Conservation (phyloP, 1,139 yeast species). For the Fermentozyma sake region DNA sequence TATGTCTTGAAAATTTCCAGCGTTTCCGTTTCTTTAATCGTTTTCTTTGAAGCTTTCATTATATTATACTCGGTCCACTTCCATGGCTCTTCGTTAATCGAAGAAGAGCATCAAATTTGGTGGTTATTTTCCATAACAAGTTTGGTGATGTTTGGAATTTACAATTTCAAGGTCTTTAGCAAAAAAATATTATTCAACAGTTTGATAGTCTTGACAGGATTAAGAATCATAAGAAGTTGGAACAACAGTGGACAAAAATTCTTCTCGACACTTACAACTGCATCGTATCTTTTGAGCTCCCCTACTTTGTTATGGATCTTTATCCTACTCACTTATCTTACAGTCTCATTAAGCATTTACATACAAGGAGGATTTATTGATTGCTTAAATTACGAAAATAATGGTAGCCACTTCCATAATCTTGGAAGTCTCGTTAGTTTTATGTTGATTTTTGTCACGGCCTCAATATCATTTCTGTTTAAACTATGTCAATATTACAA, state of each 20-base stretch:
- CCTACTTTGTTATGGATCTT: slow-evolving; percentile 46
- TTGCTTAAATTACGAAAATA: slow-evolving; percentile 7
- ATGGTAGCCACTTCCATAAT: slow-evolving; percentile 12
- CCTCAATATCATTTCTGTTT: slow-evolving; percentile 46
- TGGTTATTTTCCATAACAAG: slow-evolving; percentile 61
- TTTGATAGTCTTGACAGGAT: slow-evolving; percentile 29
- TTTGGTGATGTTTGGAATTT: slow-evolving; percentile 12
- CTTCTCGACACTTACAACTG: slow-evolving; percentile 40
- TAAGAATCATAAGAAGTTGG: slow-evolving; percentile 78
- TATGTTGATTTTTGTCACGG: slow-evolving; percentile 34
- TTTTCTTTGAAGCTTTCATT: slow-evolving; percentile 28
- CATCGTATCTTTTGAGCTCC: slow-evolving; percentile 40
- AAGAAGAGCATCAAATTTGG: slow-evolving; percentile 97
- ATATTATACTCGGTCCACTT: slow-evolving; percentile 52
- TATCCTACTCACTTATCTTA: slow-evolving; percentile 36
- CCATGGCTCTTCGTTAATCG: slow-evolving; percentile 91
- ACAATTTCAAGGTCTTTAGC: slow-evolving; percentile 4
- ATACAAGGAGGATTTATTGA: slow-evolving; percentile 25
- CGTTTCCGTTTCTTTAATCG: slow-evolving; percentile 12
- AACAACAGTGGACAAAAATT: slow-evolving; percentile 86
- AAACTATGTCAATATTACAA: slow-evolving; percentile 53
- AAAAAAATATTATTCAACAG: slow-evolving; percentile 4
- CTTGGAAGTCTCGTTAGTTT: slow-evolving; percentile 31
- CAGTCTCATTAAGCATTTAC: slow-evolving; percentile 18
- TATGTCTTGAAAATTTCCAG: slow-evolving; percentile 13